Base-by-base conservation (phyloP, 345 rosid genomes). In the Dipteronia sinensis region DNA sequence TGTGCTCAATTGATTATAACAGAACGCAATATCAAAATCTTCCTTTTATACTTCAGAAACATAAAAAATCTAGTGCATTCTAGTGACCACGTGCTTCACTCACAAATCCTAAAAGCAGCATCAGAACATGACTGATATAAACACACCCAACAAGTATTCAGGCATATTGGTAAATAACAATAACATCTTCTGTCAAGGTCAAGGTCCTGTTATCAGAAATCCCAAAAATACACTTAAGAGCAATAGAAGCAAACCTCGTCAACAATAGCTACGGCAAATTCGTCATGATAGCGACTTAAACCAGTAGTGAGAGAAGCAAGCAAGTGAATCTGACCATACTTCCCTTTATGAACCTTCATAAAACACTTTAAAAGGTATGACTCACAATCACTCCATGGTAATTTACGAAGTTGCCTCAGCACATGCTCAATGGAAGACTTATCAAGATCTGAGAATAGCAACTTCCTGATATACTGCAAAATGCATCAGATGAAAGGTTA, bases 241-340 rank as follows among this genome's bases (percentile, higher is more conserved):
- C 56, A 71, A 47, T 74, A 75, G 73, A 71, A 67, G 65, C 90
- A 75, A 79, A 97, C 99, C 99, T 97, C 99, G 78, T 97, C 99
- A 81, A 94, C 98, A 83, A 97, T 94, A 72, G 98, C 97, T 64
- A 97, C 98, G 0, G 98, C 91, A 88, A 97, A 97, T 82, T 93
- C 98, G 86, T 94, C 99, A 87, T 97, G 99, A 89, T 97, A 89
- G 79, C 97, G 95, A 81, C 98, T 94, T 87, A 97, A 90, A 83
- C 98, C 96, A 85, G 98, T 91, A 80, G 99, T 97, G 78, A 97
- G 94, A 76, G 98, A 94, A 79, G 99, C 99, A 89, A 94, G 84
- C 88, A 97, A 86, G 82, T 97, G 98, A 82, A 97, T 97, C 84
- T 97, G 99, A 73, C 98, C 94, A 81, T 93, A 97, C 82, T 94